Percentiles rank a stretch among this genome's conserved stretches.
Evolutionary conservation across 257 asterid genomes (phyloP).

Genomic region (Solanum ahanhuiri): DNA sequence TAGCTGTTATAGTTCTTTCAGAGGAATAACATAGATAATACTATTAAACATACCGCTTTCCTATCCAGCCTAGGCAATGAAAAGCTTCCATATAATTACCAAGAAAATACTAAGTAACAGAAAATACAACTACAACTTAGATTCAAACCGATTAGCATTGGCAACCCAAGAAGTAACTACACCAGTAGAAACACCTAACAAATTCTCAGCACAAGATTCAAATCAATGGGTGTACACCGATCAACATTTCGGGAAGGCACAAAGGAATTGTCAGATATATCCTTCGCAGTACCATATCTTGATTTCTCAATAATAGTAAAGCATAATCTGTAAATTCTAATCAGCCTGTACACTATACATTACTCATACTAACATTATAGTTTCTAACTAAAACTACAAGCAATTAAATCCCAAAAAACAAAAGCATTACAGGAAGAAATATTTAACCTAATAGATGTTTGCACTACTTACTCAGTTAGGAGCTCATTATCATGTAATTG

Average conservation of each 20-base stretch:
- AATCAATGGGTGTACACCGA: slow-evolving; percentile 71
- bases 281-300: slow-evolving; percentile 57
- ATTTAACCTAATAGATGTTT: not conserved
- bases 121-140: not conserved
- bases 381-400: not conserved
- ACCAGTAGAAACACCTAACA: not conserved
- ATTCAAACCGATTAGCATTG: not conserved
- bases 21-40: not conserved
- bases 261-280: slow-evolving; percentile 35
- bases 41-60: not conserved
- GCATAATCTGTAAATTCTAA: not conserved
- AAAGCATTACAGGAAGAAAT: not conserved
- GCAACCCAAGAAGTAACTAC: not conserved
- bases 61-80: not conserved
- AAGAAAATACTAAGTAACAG: not conserved
- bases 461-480: not conserved
- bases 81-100: not conserved
- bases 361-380: not conserved
- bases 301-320: not conserved
- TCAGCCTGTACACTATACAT: not conserved
- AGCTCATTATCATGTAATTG: not conserved
- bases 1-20: not conserved
- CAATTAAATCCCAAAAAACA: not conserved
- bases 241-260: slow-evolving; percentile 43
- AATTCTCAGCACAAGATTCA: slow-evolving; percentile 69